Evolutionary conservation across 345 rosid genomes (phyloP).

Genomic region (Melaleuca alternifolia): DNA sequence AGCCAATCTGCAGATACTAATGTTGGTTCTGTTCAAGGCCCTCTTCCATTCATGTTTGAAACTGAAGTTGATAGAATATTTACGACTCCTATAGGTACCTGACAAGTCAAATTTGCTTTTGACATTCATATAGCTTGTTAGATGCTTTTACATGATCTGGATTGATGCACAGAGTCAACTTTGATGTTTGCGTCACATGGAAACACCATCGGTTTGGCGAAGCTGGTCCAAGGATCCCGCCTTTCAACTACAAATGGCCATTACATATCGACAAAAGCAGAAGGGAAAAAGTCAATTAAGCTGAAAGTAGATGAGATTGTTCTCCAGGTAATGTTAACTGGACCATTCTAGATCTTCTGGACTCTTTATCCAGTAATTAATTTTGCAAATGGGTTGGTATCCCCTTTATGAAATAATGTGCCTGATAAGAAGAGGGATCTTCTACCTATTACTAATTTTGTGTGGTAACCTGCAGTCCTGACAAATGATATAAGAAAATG

Average conservation of each 20-base stretch:
- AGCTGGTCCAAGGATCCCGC: conserved; percentile 74
- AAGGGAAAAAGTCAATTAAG: conserved; percentile 78
- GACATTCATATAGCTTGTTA: conserved; percentile 6
- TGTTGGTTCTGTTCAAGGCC: conserved; percentile 66
- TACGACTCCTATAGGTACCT: conserved; percentile 87
- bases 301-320: conserved; percentile 76
- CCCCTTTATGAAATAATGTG: neutral
- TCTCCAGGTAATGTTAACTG: conserved; percentile 53
- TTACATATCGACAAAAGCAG: conserved; percentile 72
- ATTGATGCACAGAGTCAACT: conserved; percentile 56
- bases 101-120: conserved; percentile 19
- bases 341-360: neutral
- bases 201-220: conserved; percentile 70
- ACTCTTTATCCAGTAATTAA: neutral
- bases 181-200: conserved; percentile 88
- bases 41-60: conserved; percentile 79
- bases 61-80: conserved; percentile 84
- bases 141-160: neutral
- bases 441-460: neutral
- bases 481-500: neutral
- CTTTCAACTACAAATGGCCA: conserved; percentile 72
- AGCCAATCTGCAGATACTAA: conserved; percentile 46
- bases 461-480: neutral
- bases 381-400: neutral
- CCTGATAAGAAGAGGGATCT: neutral